Evolutionary conservation across 2,329 filamentous ascomycete species (phyloP), one percentile per base, ranked within the genome.

Genomic region (Cercospora brassicicola): DNA sequence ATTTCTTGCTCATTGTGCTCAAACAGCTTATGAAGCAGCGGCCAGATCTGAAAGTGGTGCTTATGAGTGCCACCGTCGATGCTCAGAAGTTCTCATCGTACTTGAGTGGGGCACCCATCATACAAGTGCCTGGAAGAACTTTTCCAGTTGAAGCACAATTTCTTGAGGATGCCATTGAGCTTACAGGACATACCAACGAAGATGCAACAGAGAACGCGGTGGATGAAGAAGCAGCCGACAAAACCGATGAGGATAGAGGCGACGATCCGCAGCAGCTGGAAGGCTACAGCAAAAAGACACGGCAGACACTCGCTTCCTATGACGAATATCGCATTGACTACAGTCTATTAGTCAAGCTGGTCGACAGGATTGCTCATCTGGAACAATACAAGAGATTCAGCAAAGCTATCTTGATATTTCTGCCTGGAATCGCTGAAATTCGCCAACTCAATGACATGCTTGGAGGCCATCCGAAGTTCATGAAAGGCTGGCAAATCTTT

Each of bases 51-150:
- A 98, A 96, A 80, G 91, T 99, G 20, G 86, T 99, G 42, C 86
- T 99, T 59, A 99, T 99, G 95, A 98, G 94, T 72, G 95, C 95
- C 10, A 99, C 95, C 0, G 93, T 99, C 7, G 93, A 99, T 78
- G 93, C 95, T 0, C 90, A 94, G 68, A 89, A 90, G 15, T 97
- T 99, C 78, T 97, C 95, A 0, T 87, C 88, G 10, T 99, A 98
- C 76, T 86, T 99, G 1, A 89, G 90, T 65, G 89, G 89, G 4
- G 94, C 94, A 0, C 94, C 94, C 0, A 89, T 98, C 48, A 83
- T 99, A 64, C 93, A 91, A 68, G 93, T 99, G 13, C 95, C 95
- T 2, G 95, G 95, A 0, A 88, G 95, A 57, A 98, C 94, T 0
- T 99, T 96, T 76, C 94, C 95, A 0, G 95, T 99, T 2, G 86